phyloP scores from a whole-genome alignment of 495 filamentous ascomycete species.

The Acidomyces sp. region DNA sequence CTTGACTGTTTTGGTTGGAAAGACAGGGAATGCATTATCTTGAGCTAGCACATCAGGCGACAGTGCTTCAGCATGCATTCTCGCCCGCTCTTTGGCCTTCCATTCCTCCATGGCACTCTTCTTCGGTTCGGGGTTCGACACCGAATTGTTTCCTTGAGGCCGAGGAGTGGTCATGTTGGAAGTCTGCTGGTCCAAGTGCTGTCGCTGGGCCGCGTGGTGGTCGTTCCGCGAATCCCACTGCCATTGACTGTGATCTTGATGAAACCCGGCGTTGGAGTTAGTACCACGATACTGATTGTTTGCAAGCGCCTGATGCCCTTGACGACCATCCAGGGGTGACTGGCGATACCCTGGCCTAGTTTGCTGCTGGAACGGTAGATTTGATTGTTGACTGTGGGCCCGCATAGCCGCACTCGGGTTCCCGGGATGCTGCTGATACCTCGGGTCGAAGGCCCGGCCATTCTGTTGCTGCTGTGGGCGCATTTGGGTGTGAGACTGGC shows the following conservation, averaged over 20 bases:
- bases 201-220: neutral
- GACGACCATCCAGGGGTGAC: neutral
- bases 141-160: neutral
- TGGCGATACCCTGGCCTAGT: neutral
- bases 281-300: too few relatives aligned
- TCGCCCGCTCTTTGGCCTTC: constrained; percentile 15
- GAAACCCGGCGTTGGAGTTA: too few relatives aligned
- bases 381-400: too few relatives aligned
- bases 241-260: too few relatives aligned
- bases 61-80: constrained; percentile 2
- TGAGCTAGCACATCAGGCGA: constrained; percentile 8
- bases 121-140: neutral
- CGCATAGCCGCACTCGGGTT: too few relatives aligned
- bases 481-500: too few relatives aligned
- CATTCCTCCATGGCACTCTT: constrained; percentile 14
- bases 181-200: constrained; percentile 1
- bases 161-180: neutral
- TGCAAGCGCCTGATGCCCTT: neutral
- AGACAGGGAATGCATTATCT: constrained; percentile 25
- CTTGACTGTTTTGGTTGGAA: constrained; percentile 19
- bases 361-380: too few relatives aligned
- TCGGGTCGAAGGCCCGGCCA: too few relatives aligned
- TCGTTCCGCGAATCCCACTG: neutral
- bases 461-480: too few relatives aligned
- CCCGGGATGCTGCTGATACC: too few relatives aligned